These are phyloP conservation scores for Fusarium verticillioides DNA, from an alignment of 2,329 filamentous ascomycete species.

Conservation along the genomic window DNA sequence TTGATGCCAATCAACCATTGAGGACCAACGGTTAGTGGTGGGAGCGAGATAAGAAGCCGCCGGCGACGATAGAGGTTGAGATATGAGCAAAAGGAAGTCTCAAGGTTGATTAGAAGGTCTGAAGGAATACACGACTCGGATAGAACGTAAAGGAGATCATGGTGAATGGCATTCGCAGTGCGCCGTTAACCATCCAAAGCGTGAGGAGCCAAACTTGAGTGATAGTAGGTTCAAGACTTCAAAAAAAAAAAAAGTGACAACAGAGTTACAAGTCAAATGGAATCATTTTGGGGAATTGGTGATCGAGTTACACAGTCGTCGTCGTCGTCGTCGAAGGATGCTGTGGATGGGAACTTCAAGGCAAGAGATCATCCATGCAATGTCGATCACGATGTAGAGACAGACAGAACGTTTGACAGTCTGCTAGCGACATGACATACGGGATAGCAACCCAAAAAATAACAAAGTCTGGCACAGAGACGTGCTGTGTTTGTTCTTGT, in stretches of 20 bases:
- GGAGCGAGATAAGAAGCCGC: neutral
- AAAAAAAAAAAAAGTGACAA: accelerated
- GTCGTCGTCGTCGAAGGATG: neutral
- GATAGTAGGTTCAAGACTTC: accelerated
- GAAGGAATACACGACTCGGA: accelerated
- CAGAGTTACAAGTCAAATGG: accelerated
- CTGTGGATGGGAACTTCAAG: neutral
- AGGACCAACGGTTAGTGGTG: accelerated
- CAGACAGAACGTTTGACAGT: neutral
- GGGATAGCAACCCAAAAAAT: too few relatives aligned
- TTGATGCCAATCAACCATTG: neutral
- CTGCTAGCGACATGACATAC: neutral
- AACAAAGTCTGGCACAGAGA: too few relatives aligned
- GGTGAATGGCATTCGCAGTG: neutral
- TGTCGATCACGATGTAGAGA: neutral
- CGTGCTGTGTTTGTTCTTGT: neutral
- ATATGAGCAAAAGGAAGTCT: accelerated
- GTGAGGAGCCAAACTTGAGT: neutral
- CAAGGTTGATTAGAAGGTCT: accelerated
- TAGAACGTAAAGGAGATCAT: neutral
- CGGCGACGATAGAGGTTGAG: accelerated
- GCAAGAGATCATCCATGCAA: neutral
- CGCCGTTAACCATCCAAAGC: neutral
- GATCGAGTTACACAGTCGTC: neutral
- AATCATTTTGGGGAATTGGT: neutral